Percentiles rank a stretch among this genome's conserved stretches.
phyloP scores from a whole-genome alignment of 768 basidiomycete species.

The Termitomyces sp. region DNA sequence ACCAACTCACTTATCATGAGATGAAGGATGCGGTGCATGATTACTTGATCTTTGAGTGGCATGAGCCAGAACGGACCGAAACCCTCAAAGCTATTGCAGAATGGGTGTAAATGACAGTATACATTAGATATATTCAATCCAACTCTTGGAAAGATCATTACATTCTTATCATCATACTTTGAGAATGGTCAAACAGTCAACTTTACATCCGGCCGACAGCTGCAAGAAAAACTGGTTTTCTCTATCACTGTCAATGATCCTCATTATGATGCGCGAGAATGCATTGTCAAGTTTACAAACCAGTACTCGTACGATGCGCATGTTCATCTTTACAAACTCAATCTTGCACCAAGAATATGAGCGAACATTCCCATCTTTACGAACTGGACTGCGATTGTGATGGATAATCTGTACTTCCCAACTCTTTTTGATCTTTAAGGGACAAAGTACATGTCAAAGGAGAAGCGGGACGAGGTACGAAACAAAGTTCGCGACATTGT shows the following conservation, averaged over 20 bases:
- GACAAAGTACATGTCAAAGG: no score
- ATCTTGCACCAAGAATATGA: not conserved
- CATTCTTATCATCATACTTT: not conserved
- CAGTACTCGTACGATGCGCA: not conserved
- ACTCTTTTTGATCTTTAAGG: not conserved
- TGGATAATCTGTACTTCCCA: not conserved
- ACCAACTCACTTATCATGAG: constrained; percentile 44
- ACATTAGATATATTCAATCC: not conserved
- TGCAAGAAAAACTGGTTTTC: not conserved
- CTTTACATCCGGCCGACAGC: not conserved
- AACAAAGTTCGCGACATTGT: not conserved
- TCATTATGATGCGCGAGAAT: not conserved
- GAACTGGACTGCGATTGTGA: not conserved
- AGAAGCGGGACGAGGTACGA: not conserved
- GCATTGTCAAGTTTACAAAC: not conserved
- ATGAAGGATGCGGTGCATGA: constrained; percentile 50
- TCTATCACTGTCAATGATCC: not conserved
- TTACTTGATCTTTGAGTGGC: constrained; percentile 42
- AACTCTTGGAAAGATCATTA: not conserved
- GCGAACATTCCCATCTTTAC: not conserved
- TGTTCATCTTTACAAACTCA: not conserved
- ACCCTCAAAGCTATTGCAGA: constrained; percentile 42
- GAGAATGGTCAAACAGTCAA: not conserved
- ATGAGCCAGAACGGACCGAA: constrained; percentile 47
- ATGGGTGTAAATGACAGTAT: constrained; percentile 30